phyloP scores from a whole-genome alignment of 306 rosid species.

The Ormosia semicastrata region DNA sequence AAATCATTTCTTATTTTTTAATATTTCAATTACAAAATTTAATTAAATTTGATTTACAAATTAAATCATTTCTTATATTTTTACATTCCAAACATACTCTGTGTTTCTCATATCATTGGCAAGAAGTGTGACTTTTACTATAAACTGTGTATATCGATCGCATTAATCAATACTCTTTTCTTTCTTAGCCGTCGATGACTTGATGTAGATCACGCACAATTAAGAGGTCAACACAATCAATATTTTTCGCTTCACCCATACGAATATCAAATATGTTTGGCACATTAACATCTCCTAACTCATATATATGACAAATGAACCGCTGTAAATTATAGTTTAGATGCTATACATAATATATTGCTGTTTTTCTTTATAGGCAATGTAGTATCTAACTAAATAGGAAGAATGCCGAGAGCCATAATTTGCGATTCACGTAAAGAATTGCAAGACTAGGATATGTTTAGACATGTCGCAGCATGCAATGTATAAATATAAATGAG shows the following conservation, averaged over 20 bases:
- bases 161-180: too few relatives aligned
- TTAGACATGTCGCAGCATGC: conserved; percentile 33
- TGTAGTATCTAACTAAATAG: background rate
- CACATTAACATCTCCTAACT: background rate
- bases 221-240: background rate
- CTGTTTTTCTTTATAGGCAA: background rate
- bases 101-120: too few relatives aligned
- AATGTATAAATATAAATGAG: background rate
- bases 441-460: conserved; percentile 20
- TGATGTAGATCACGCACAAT: too few relatives aligned
- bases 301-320: background rate
- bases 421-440: conserved; percentile 24
- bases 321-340: background rate
- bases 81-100: too few relatives aligned
- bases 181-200: too few relatives aligned
- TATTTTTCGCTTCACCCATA: background rate
- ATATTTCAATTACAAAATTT: too few relatives aligned
- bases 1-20: too few relatives aligned
- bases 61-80: too few relatives aligned
- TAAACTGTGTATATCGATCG: background rate
- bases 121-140: background rate
- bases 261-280: background rate
- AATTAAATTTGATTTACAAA: too few relatives aligned
- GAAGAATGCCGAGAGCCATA: conserved; percentile 22
- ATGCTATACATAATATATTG: background rate